These are phyloP conservation scores for Teunomyces gatunensis DNA, from an alignment of 805 yeast genomes.

Conservation along the genomic window DNA sequence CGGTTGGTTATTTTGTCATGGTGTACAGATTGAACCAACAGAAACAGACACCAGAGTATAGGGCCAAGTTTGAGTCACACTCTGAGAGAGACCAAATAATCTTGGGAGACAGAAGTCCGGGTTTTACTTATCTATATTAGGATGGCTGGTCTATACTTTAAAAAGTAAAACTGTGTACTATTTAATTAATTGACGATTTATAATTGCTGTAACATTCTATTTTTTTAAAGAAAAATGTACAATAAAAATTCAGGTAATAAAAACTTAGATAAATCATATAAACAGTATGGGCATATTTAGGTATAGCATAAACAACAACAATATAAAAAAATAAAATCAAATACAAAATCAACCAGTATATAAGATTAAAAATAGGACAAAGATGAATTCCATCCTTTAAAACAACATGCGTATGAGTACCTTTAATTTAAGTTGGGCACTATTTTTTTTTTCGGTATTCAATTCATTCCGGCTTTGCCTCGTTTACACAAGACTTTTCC, in stretches of 20 bases:
- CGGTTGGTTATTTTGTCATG: constrained; percentile 30
- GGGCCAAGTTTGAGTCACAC: constrained; percentile 22
- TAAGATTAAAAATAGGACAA: not conserved
- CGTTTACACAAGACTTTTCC: not conserved
- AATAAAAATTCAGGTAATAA: too few species aligned
- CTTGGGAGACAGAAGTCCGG: constrained; percentile 38
- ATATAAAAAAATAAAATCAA: too few species aligned
- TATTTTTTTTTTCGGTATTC: not conserved
- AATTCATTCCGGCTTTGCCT: not conserved
- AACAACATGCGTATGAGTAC: constrained; percentile 15
- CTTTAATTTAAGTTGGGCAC: not conserved
- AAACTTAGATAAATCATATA: too few species aligned
- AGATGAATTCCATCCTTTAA: not conserved
- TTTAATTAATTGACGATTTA: not conserved
- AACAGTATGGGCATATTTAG: too few species aligned
- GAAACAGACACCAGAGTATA: constrained; percentile 26
- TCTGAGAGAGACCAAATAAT: constrained; percentile 29
- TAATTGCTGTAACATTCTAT: not conserved
- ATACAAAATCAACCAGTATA: too few species aligned
- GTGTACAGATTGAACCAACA: constrained; percentile 17
- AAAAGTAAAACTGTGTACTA: too few species aligned
- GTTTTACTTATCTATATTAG: constrained; percentile 34
- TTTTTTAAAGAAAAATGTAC: too few species aligned
- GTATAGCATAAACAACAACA: too few species aligned
- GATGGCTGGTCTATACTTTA: too few species aligned